Percentiles rank a stretch among this genome's conserved stretches.
These are phyloP conservation scores for Hygrocybe punicea DNA, from an alignment of 768 basidiomycete species.

Conservation along the genomic window DNA sequence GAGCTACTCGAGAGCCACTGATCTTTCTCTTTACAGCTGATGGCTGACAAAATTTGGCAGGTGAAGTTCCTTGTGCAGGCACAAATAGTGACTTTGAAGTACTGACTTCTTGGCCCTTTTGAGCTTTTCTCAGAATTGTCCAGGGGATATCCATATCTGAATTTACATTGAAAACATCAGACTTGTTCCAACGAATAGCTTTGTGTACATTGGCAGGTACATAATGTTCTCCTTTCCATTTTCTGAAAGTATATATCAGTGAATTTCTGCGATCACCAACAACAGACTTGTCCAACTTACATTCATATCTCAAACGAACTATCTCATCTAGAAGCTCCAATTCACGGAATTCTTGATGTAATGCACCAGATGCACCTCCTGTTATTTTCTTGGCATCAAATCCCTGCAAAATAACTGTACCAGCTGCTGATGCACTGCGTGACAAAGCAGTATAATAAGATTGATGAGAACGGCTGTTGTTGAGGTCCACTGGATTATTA, in stretches of 20 bases:
- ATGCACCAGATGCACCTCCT: slow-evolving; percentile 9
- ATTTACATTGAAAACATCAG: too few species aligned
- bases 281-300: slow-evolving; percentile 1
- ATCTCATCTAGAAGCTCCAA: slow-evolving; percentile 21
- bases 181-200: slow-evolving; percentile 1
- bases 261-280: background rate
- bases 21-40: too few species aligned
- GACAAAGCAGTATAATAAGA: slow-evolving; percentile 18
- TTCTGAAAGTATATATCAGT: background rate
- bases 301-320: slow-evolving; percentile 14
- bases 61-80: too few species aligned
- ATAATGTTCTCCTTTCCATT: slow-evolving; percentile 2
- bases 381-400: slow-evolving; percentile 20
- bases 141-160: too few species aligned
- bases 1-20: too few species aligned
- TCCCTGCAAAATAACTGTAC: slow-evolving; percentile 27
- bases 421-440: slow-evolving; percentile 15
- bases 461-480: slow-evolving; percentile 13
- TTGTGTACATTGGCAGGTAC: slow-evolving; percentile 5
- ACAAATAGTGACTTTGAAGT: too few species aligned
- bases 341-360: slow-evolving; percentile 22
- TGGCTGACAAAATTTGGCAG: too few species aligned
- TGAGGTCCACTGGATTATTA: slow-evolving; percentile 26
- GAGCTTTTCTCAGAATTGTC: too few species aligned
- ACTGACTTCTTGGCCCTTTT: too few species aligned